Conservation (phyloP, 177 flowering plant genomes). For the Vitis hybrid region DNA sequence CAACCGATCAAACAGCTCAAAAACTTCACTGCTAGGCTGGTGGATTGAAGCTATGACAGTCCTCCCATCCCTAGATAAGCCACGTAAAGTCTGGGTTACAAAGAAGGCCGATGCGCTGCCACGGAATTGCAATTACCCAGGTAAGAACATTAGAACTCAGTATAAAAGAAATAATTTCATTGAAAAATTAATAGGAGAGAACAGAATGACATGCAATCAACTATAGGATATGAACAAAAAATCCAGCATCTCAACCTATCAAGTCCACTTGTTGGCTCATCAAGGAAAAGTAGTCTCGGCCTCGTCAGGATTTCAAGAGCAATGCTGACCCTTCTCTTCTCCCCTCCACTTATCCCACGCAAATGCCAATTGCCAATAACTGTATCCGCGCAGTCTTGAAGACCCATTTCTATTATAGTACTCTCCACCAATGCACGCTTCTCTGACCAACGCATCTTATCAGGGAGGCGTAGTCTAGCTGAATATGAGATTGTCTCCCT, state of each 20-base stretch:
- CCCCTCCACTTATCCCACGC: slow-evolving; percentile 96
- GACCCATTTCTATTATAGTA: slow-evolving; percentile 89
- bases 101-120: slow-evolving; percentile 95
- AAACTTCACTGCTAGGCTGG: slow-evolving; percentile 95
- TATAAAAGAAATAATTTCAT: no score
- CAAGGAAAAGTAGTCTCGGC: slow-evolving; percentile 89
- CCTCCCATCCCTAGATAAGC: slow-evolving; percentile 81
- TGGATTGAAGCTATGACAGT: slow-evolving; percentile 94
- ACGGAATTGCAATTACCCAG: background rate
- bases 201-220: no score
- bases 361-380: slow-evolving; percentile 92
- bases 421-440: slow-evolving; percentile 77
- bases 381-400: slow-evolving; percentile 90
- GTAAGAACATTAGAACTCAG: no score
- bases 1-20: slow-evolving; percentile 83
- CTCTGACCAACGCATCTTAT: slow-evolving; percentile 65
- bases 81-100: slow-evolving; percentile 84
- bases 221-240: no score
- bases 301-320: slow-evolving; percentile 89
- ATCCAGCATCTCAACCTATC: slow-evolving; percentile 53
- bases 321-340: slow-evolving; percentile 90
- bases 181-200: no score
- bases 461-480: slow-evolving; percentile 80
- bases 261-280: slow-evolving; percentile 96
- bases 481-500: slow-evolving; percentile 85